phyloP scores from a whole-genome alignment of 371 early-diverging fungal genomes.

The Actinomortierella ambigua region DNA sequence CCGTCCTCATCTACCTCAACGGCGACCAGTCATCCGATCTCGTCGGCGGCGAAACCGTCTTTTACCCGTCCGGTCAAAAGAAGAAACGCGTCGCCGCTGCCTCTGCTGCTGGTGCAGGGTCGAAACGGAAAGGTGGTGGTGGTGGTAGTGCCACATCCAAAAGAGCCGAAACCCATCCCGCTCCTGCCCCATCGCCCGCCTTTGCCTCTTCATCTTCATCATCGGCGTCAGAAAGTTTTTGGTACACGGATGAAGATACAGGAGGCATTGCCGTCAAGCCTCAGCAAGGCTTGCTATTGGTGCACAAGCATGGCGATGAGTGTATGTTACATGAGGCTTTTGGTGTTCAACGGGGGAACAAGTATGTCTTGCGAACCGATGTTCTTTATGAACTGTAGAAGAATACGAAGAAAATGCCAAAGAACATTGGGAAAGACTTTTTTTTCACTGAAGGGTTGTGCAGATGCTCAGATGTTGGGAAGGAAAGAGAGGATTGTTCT shows the following conservation, averaged over 20 bases:
- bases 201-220: no score
- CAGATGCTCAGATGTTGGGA: no score
- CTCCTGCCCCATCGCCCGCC: no score
- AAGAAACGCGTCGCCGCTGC: slow-evolving; percentile 11
- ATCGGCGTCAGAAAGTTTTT: no score
- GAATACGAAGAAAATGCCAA: no score
- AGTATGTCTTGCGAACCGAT: slow-evolving; percentile 79
- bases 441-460: no score
- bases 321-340: slow-evolving; percentile 79
- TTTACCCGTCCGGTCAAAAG: slow-evolving; percentile 52
- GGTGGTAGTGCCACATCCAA: slow-evolving; percentile 6
- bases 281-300: slow-evolving; percentile 64
- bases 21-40: slow-evolving; percentile 50
- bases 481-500: no score
- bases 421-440: no score
- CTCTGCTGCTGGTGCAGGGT: neutral
- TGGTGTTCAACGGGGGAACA: slow-evolving; percentile 65
- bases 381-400: slow-evolving; percentile 52
- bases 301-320: slow-evolving; percentile 78
- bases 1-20: slow-evolving; percentile 72
- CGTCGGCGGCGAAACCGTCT: slow-evolving; percentile 76
- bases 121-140: neutral
- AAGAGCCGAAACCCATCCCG: slow-evolving; percentile 24
- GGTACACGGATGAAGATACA: no score
- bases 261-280: slow-evolving; percentile 61